Evolutionary conservation across 352 stramenopile genomes (phyloP), one percentile per base, ranked within the genome.

Genomic region (Phytophthora pseudosyringae): DNA sequence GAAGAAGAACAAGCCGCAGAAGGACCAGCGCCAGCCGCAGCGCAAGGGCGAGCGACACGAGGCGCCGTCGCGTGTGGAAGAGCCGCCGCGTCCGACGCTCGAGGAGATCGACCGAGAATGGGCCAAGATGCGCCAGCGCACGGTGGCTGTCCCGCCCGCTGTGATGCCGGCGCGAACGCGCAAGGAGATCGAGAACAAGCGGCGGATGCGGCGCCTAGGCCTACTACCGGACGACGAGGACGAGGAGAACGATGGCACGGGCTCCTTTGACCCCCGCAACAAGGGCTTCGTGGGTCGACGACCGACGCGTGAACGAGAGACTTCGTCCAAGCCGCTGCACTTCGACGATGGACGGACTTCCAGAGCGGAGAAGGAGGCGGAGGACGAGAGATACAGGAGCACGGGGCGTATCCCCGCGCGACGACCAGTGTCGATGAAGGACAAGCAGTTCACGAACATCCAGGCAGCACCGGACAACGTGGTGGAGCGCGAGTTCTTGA

Each of bases 361-460:
- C 8, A 63, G 21, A 57, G 64, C 38, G 16, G 71, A 66, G 28
- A 66, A 66, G 29, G 44, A 65, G n/a, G 48, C 39, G 8, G 48
- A 67, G 3, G 48, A 29, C 8, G 59, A 63, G 41, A 38, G 65
- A 21, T 67, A 68, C 21, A 46, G 44, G 25, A 46, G n/a, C 4
- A 68, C 54, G 10, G 46, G 68, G 9, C 64, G 64, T 2, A 33
- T 73, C 16, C 68, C 76, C 3, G 45, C 68, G 5, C 71, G 78
- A 63, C 67, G 78, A 40, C 73, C 73, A 0, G 76, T 88, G 13
- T 61, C 76, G 0, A 73, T 78, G 31, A 79, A 81, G 38, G 71
- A 84, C 26, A 94, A 94, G 64, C 81, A 83, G 64, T 94, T 94
- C 51, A 89, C 81, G 8, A 84, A 84, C 43, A 69, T 92, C 46